These are phyloP conservation scores for Termitomyces eurrhizus DNA, from an alignment of 768 basidiomycete genomes.

Conservation along the genomic window DNA sequence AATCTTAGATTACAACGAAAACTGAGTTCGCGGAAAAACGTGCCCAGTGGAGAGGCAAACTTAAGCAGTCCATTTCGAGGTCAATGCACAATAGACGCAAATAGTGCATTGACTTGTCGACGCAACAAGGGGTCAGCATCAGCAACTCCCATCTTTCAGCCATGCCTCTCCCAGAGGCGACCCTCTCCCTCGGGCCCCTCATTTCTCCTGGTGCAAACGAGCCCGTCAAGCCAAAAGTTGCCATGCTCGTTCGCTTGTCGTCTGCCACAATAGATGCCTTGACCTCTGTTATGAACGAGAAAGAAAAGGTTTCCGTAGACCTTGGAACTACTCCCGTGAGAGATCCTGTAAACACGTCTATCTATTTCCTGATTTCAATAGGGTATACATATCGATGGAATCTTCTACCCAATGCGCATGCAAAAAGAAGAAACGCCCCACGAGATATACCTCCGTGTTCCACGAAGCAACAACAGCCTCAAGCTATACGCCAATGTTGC, in stretches of 20 bases:
- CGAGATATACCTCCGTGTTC: constrained; percentile 68
- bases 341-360: background rate
- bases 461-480: constrained; percentile 31
- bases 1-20: background rate
- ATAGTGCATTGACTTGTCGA: background rate
- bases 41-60: background rate
- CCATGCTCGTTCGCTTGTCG: constrained; percentile 75
- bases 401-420: constrained; percentile 57
- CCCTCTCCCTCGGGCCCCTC: constrained; percentile 57
- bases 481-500: constrained; percentile 71
- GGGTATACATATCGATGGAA: constrained; percentile 65
- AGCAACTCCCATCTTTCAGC: background rate
- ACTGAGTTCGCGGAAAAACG: background rate
- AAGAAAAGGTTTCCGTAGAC: constrained; percentile 50
- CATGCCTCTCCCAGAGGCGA: constrained; percentile 68
- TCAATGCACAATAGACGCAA: constrained; percentile 13
- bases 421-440: constrained; percentile 53
- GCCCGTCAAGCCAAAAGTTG: constrained; percentile 62
- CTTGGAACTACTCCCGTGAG: constrained; percentile 61
- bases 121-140: background rate
- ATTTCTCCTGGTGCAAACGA: constrained; percentile 51
- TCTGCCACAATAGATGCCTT: constrained; percentile 69
- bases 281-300: constrained; percentile 35
- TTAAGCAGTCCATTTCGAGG: background rate
- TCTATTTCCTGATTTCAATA: constrained; percentile 21